Base-by-base conservation (phyloP, 805 yeast genomes). In the Candida piceae region DNA sequence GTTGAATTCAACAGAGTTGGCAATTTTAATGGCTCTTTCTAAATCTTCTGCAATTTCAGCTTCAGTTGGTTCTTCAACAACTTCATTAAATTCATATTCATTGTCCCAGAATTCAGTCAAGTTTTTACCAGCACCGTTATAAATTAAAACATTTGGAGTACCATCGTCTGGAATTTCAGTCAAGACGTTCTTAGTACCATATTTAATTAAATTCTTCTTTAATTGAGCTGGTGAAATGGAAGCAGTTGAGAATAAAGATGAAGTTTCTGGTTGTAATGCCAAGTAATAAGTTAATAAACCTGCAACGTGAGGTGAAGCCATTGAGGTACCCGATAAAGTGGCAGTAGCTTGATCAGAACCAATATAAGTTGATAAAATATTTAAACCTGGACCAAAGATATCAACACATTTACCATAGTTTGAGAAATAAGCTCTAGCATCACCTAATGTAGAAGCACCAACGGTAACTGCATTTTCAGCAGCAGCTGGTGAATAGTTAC, bases 231-330 rank as follows among this genome's bases (percentile, higher is more conserved):
- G 86, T 11, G 89, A 71, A 34, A 84, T 67, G 27, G 68, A 55
- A 32, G 72, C 73, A 17, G 79, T 70, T 46, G 74, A 70, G 57
- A 73, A 84, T 57, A 76, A 77, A 35, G 88, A 80, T 33, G 70
- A 76, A 11, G 78, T 60, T 31, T 74, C 82, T 48, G 96, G 95
- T 66, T 84, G 86, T 62, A 88, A 74, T 6, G 95, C 82, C 58
- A 89, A 69, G 67, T 77, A 90, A 72, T 90, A 90, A 7, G 96
- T 76, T 55, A 88, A 77, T 60, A 90, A 72, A 51, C 98, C 98
- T 42, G 88, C 81, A 50, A 89, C 89, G 57, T 88, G 96, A 31
- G 98, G 97, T 26, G 97, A 84, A 16, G 97, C 96, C 98, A 90
- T 90, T 12, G 97, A 90, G 9, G 97, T 90, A 65, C 98, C 98